Conservation (phyloP, 2,329 filamentous ascomycete genomes). For the Penicillium sp. region DNA sequence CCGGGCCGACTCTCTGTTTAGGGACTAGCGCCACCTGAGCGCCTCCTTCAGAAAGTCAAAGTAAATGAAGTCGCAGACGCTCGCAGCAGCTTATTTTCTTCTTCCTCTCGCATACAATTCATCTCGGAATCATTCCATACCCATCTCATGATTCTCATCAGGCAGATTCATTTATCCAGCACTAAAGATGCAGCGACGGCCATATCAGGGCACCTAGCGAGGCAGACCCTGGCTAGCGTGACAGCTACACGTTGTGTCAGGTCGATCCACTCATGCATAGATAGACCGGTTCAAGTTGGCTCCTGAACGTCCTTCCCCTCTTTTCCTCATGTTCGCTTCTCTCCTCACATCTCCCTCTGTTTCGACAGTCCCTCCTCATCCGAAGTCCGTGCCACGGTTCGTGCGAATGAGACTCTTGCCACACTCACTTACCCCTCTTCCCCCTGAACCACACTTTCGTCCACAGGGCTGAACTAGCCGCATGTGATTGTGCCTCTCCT, state of each 20-base stretch:
- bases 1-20: conserved; percentile 1
- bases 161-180: neutral
- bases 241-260: neutral
- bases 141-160: neutral
- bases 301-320: neutral
- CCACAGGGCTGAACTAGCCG: neutral
- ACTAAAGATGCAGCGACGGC: neutral
- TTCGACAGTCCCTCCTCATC: neutral
- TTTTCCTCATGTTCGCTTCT: neutral
- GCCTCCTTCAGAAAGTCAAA: neutral
- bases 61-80: neutral
- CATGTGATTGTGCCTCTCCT: conserved; percentile 7
- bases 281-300: conserved; percentile 1
- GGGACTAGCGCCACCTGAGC: neutral
- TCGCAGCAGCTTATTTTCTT: neutral
- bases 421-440: neutral
- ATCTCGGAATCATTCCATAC: neutral
- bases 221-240: neutral
- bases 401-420: neutral
- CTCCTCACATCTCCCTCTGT: neutral
- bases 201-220: neutral
- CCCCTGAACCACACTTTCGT: conserved; percentile 11
- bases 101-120: neutral
- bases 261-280: conserved; percentile 11
- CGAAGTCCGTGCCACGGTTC: neutral